These are phyloP conservation scores for Chrysoporthe cubensis DNA, from an alignment of 2,329 filamentous ascomycete genomes.

Conservation along the genomic window DNA sequence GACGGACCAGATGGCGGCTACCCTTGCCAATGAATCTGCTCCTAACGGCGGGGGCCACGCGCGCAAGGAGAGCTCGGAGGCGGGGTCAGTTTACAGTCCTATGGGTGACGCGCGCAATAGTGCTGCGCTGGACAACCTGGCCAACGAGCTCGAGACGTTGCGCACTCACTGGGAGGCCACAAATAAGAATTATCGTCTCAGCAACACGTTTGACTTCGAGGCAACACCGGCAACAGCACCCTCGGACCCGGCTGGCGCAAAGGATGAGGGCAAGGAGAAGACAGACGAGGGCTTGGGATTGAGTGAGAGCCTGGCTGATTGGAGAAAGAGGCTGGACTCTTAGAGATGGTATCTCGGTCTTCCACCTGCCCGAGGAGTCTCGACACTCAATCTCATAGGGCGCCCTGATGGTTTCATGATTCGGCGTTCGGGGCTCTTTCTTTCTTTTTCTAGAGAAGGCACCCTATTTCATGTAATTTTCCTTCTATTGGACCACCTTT, in stretches of 20 bases:
- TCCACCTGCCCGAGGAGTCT: not conserved
- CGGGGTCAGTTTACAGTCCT: slow-evolving; percentile 65
- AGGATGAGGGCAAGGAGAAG: slow-evolving; percentile 40
- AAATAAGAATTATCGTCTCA: slow-evolving; percentile 91
- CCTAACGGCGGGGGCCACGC: slow-evolving; percentile 49
- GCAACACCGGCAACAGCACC: slow-evolving; percentile 25
- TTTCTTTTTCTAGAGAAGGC: slow-evolving; percentile 10
- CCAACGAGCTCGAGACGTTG: slow-evolving; percentile 88
- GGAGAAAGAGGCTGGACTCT: slow-evolving; percentile 74
- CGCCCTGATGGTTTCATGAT: slow-evolving; percentile 24
- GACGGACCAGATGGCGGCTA: slow-evolving; percentile 45
- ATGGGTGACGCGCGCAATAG: slow-evolving; percentile 61
- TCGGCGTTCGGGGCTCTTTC: slow-evolving; percentile 18
- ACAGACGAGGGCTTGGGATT: slow-evolving; percentile 50
- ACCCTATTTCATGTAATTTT: slow-evolving; percentile 26
- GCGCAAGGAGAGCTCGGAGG: slow-evolving; percentile 61
- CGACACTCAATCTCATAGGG: not conserved
- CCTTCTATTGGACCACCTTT: not conserved
- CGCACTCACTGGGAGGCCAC: slow-evolving; percentile 94
- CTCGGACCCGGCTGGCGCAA: slow-evolving; percentile 38
- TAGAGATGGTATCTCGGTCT: slow-evolving; percentile 44
- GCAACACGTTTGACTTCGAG: slow-evolving; percentile 88
- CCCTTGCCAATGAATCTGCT: slow-evolving; percentile 37
- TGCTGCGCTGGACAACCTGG: slow-evolving; percentile 83
- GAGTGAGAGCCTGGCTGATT: slow-evolving; percentile 76